Base-by-base conservation (phyloP, 257 asterid genomes). In the Petunia axillaris region DNA sequence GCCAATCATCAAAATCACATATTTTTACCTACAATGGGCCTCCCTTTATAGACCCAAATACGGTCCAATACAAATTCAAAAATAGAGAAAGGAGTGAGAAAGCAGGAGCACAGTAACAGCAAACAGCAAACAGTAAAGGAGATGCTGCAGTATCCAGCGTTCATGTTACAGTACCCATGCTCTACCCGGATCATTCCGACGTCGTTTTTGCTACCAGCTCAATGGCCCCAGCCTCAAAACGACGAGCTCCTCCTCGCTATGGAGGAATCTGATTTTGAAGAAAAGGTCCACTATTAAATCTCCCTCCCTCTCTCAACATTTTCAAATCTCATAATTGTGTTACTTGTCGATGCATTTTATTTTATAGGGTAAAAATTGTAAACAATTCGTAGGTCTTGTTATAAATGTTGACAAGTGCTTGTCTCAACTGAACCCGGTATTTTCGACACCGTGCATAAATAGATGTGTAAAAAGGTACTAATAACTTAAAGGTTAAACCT, bases 191-290 rank as follows among this genome's bases (percentile, higher is more conserved):
- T 88, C 80, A 89, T 91, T 85, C 97, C 98, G 86, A 87, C 98
- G 79, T 90, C 98, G 84, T 91, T 78, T 85, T 71, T 94, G 80
- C 97, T 94, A 3, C 92, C 91, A 6, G 84, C 90, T 13, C 99
- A 94, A 87, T 96, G 98, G 99, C 97, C 98, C 53, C 92, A 87
- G 58, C 98, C 97, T 76, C 95, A 87, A 2, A 88, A 80, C 87
- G 98, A 94, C 84, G 98, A 96, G 84, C 87, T 92, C 54, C 91
- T 95, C 79, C 95, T 93, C 68, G 93, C 99, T 86, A 86, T 92
- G 89, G 97, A 93, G 87, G 99, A 95, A 79, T 78, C 97, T 52
- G 94, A 92, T 53, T 88, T 87, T 90, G 98, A 95, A 79, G 96
- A 93, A 64, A 94, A 93, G 98, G 99, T 94, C 15, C 64, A 5